A percentile compares a stretch with the other conserved stretches of the same genome.
Evolutionary conservation across 2,329 filamentous ascomycete genomes (phyloP).

Genomic region (Colletotrichum paranaense): DNA sequence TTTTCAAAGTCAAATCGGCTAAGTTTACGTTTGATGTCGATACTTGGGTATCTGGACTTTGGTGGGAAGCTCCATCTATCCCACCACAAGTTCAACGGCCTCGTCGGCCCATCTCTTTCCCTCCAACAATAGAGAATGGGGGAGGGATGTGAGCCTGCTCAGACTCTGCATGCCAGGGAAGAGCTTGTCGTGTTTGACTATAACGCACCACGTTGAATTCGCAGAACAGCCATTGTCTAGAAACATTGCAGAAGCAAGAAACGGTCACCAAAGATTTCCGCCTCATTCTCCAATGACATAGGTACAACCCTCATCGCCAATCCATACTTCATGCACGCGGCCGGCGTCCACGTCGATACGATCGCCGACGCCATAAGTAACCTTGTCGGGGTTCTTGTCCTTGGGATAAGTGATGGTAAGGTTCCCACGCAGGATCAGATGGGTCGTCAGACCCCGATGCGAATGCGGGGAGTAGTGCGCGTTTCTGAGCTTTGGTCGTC

Average conservation of each 20-base stretch:
- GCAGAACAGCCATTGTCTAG: not conserved
- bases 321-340: conserved; percentile 76
- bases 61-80: not conserved
- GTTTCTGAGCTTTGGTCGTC: conserved; percentile 58
- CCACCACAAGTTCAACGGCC: not conserved
- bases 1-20: conserved; percentile 2
- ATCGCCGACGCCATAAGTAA: conserved; percentile 69
- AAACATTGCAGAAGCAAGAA: not conserved
- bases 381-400: conserved; percentile 65
- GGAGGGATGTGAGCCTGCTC: not conserved
- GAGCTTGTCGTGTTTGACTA: not conserved
- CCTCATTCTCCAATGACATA: conserved; percentile 72
- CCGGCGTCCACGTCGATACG: conserved; percentile 75
- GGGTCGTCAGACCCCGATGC: conserved; percentile 73
- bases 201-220: not conserved
- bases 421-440: conserved; percentile 73
- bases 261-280: not conserved
- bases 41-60: not conserved
- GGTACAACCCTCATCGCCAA: conserved; percentile 73
- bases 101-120: not conserved
- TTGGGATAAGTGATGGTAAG: conserved; percentile 76
- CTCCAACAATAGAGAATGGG: not conserved
- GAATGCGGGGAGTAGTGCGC: conserved; percentile 76
- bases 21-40: not conserved
- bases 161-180: not conserved